Evolutionary conservation across 2,329 filamentous ascomycete genomes (phyloP).

Genomic region (Cytospora leucostoma): DNA sequence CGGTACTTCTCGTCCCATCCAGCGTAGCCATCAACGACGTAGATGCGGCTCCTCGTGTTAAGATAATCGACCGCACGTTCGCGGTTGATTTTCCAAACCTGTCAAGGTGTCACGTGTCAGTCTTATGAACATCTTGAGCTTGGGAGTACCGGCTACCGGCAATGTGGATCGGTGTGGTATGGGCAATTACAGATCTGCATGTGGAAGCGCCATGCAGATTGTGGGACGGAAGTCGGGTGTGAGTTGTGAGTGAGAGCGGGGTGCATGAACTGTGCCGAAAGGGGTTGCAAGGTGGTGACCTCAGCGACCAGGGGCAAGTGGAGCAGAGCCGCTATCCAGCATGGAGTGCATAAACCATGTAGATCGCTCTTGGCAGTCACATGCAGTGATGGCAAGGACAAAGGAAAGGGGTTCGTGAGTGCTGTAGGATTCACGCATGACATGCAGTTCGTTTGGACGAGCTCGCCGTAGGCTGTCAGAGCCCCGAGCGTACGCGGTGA

Average conservation of each 20-base stretch:
- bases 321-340: constrained; percentile 4
- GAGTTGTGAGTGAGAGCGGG: constrained; percentile 18
- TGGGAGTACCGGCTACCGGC: constrained; percentile 3
- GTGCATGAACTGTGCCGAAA: constrained; percentile 23
- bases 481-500: neutral
- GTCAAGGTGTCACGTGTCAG: constrained; percentile 36
- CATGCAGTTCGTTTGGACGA: constrained; percentile 17
- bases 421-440: constrained; percentile 25
- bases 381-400: constrained; percentile 4
- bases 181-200: constrained; percentile 5
- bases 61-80: constrained; percentile 99
- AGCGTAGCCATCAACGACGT: constrained; percentile 95
- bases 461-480: constrained; percentile 14
- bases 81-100: constrained; percentile 99
- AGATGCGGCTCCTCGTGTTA: constrained; percentile 98
- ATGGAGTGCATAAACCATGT: neutral
- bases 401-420: neutral
- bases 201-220: constrained; percentile 23
- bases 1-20: constrained; percentile 99
- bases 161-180: constrained; percentile 1
- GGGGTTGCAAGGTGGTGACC: constrained; percentile 24
- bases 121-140: neutral
- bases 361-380: constrained; percentile 5
- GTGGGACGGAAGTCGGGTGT: constrained; percentile 12
- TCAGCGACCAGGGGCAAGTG: constrained; percentile 24